Base-by-base conservation (phyloP, 495 filamentous ascomycete genomes). In the Penicillium coprophilum region DNA sequence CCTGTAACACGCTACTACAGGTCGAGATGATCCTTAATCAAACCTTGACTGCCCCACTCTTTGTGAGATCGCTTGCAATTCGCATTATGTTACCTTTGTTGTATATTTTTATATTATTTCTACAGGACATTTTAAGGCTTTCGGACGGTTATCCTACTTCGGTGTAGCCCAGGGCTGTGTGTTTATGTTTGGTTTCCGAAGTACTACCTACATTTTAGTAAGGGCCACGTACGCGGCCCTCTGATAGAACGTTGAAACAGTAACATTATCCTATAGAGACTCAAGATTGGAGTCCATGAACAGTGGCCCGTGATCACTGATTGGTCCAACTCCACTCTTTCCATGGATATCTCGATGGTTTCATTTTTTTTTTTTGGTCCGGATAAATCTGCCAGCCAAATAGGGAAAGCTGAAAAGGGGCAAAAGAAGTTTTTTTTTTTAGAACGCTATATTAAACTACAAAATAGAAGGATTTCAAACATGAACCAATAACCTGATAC, bases 21-120 rank as follows among this genome's bases (percentile, higher is more conserved):
- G 61, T 68, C 46, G 61, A 64, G 72, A 67, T 61, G 65, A 72
- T 72, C 73, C 73, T 74, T 77, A 74, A 77, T 77, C 48, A 75
- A 75, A 77, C 73, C 71, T 74, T 74, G 66, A 66, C 60, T 24
- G 70, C 61, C 62, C 71, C 71, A 74, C 68, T 17, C 13, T 61
- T 63, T 60, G 60, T 64, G 64, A 60, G 57, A 60, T 65, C 65
- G 62, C 52, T 48, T 53, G 39, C 38, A 50, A 17, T 46, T 23
- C 45, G 21, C 34, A 17, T 38, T 17, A 17, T 38, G 34, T 17
- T 38, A 17, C 34, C 40, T 43, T 21, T 23, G 40, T 8, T 13
- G 20, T 43, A 23, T 9, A 21, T 41, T 21, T 43, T 43, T 43
- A 23, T 43, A 23, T 23, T 23, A 23, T 43, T 8, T 5, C 24